Evolutionary conservation across 2,329 filamentous ascomycete species (phyloP), one percentile per base, ranked within the genome.

Genomic region (Dactylellina haptotyla): DNA sequence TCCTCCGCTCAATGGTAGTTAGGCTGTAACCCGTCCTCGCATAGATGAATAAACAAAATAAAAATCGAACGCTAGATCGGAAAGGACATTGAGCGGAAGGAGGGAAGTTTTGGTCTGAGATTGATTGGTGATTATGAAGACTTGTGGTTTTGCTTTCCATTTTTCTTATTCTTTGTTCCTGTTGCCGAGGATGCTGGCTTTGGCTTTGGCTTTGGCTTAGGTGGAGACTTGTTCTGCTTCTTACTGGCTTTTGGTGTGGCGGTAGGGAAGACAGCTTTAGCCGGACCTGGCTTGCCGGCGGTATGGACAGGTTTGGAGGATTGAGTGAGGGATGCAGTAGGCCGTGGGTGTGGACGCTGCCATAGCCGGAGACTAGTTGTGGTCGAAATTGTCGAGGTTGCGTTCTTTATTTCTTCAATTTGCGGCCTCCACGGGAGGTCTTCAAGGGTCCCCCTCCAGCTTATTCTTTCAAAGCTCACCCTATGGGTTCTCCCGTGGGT

Each of bases 401-500:
- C 53, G 23, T 30, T 23, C 20, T 43, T 59, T 8, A 34, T 14
- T 23, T 61, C 56, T 30, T 62, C 57, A 4, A 18, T 16, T n/a
- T 41, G 34, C 9, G 66, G 66, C 26, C 58, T 63, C 66, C 66
- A 71, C 23, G 66, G 66, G 10, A 71, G 51, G 39, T 57, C 32
- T 14, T 57, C 43, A 18, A 71, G 66, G 34, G 50, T 71, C 16
- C 67, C 67, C 25, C 67, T 59, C 59, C 59, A 72, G 28, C 67
- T 65, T n/a, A 72, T 65, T 39, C 67, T 64, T 37, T 72, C 67
- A 28, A 72, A 72, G 32, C 67, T 72, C 20, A 72, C 51, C 34
- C 67, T 65, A 28, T 72, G 67, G 2, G 67, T 72, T 37, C 34
- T 72, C 14, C 67, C 67, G 12, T 65, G 67, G 9, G 67, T 43